Conservation (phyloP, 1,139 yeast genomes). For the Lodderomyces margitis region DNA sequence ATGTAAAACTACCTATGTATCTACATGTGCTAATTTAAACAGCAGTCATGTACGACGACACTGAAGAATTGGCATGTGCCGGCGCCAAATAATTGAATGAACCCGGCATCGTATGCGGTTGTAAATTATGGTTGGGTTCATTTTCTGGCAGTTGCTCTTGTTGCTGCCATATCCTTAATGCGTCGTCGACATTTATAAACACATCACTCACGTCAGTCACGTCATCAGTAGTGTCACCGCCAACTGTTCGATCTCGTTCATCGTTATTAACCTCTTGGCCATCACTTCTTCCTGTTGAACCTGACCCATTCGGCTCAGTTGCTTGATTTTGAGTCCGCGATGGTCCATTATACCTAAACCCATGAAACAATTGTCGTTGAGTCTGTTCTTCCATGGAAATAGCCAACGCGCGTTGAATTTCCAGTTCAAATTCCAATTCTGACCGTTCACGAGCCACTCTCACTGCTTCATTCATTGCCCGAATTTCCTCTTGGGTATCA, state of each 20-base stretch:
- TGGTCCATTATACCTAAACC: conserved; percentile 14
- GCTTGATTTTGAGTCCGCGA: conserved; percentile 1
- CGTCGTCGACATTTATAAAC: conserved; percentile 15
- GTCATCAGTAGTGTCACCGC: neutral
- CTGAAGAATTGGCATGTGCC: conserved; percentile 8
- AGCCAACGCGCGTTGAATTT: conserved; percentile 12
- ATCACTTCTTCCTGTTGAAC: too few species aligned
- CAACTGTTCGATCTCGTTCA: too few species aligned
- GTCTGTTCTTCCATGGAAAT: conserved; percentile 13
- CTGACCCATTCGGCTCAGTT: too few species aligned
- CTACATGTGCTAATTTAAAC: conserved; percentile 3
- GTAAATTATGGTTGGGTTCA: conserved; percentile 2
- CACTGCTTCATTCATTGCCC: conserved; percentile 2
- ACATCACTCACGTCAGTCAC: conserved; percentile 6
- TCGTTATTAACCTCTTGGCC: neutral
- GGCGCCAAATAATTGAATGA: conserved; percentile 8
- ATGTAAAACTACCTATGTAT: too few species aligned
- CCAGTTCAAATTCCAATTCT: conserved; percentile 9
- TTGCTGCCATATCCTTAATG: conserved; percentile 5
- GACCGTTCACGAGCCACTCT: conserved; percentile 7
- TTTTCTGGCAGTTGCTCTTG: conserved; percentile 2
- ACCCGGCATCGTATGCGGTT: conserved; percentile 3
- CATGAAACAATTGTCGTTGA: conserved; percentile 10
- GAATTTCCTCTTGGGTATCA: conserved; percentile 4
- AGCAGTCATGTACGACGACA: conserved; percentile 13